phyloP scores from a whole-genome alignment of 2,329 filamentous ascomycete genomes.

The Elsinoe fawcettii region DNA sequence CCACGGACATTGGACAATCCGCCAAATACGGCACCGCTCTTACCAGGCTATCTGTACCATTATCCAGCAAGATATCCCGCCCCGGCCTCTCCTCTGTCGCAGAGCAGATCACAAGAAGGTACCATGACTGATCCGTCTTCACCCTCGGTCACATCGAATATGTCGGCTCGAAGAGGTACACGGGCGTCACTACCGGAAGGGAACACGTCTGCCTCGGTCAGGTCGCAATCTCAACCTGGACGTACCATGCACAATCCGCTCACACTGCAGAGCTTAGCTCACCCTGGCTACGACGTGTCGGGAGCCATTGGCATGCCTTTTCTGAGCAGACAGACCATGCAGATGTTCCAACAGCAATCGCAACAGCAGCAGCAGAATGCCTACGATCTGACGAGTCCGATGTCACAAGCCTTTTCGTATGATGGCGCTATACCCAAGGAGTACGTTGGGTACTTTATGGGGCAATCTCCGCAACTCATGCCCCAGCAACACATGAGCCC shows the following conservation, averaged over 20 bases:
- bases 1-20: slow-evolving; percentile 26
- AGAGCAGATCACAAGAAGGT: slow-evolving; percentile 36
- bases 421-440: slow-evolving; percentile 40
- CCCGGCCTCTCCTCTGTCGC: slow-evolving; percentile 31
- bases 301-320: slow-evolving; percentile 28
- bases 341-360: slow-evolving; percentile 23
- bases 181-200: slow-evolving; percentile 39
- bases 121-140: slow-evolving; percentile 43
- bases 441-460: slow-evolving; percentile 44
- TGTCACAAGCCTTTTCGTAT: slow-evolving; percentile 16
- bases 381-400: slow-evolving; percentile 8
- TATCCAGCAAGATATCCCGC: slow-evolving; percentile 38
- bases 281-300: slow-evolving; percentile 34
- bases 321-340: slow-evolving; percentile 25
- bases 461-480: slow-evolving; percentile 35
- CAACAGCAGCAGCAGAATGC: slow-evolving; percentile 21
- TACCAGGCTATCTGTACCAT: slow-evolving; percentile 39
- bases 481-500: slow-evolving; percentile 25
- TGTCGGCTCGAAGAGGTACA: slow-evolving; percentile 35
- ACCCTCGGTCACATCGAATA: slow-evolving; percentile 37
- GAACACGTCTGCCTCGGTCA: slow-evolving; percentile 31
- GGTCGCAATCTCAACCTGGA: slow-evolving; percentile 45
- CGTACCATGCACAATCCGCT: slow-evolving; percentile 36
- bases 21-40: slow-evolving; percentile 30
- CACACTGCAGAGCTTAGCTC: slow-evolving; percentile 30